A percentile compares a stretch with the other conserved stretches of the same genome.
phyloP scores from a whole-genome alignment of 2,329 filamentous ascomycete genomes.

The Cladosporium sp. region DNA sequence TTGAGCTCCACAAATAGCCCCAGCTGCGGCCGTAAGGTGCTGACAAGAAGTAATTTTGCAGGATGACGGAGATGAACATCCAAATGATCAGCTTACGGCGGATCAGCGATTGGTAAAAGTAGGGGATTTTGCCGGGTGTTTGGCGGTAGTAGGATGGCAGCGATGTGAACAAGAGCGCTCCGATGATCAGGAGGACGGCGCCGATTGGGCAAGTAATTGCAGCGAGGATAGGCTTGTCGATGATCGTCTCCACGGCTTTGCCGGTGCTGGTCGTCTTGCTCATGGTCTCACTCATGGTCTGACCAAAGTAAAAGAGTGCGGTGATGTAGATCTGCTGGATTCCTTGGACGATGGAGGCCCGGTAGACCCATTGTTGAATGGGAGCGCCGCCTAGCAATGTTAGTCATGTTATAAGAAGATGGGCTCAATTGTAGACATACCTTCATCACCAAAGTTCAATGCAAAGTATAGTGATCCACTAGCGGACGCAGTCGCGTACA shows the following conservation, averaged over 20 bases:
- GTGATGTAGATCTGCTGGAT: slow-evolving; percentile 62
- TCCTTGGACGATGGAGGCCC: slow-evolving; percentile 61
- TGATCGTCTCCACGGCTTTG: not conserved
- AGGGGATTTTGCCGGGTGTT: slow-evolving; percentile 55
- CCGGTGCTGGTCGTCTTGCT: slow-evolving; percentile 34
- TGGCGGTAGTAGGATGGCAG: slow-evolving; percentile 44
- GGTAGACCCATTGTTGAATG: slow-evolving; percentile 59
- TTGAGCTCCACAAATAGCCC: slow-evolving; percentile 56
- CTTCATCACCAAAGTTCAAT: slow-evolving; percentile 52
- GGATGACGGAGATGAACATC: slow-evolving; percentile 60
- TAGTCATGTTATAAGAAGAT: not conserved
- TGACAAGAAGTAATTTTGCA: slow-evolving; percentile 64
- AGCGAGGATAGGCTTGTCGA: slow-evolving; percentile 15
- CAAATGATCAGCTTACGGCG: slow-evolving; percentile 61
- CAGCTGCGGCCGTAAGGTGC: slow-evolving; percentile 64
- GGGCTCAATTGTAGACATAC: not conserved
- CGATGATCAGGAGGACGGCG: slow-evolving; percentile 51
- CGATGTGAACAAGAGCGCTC: slow-evolving; percentile 52
- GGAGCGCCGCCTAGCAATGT: slow-evolving; percentile 42
- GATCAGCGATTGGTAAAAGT: slow-evolving; percentile 58
- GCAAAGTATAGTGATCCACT: slow-evolving; percentile 62
- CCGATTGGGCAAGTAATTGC: slow-evolving; percentile 56
- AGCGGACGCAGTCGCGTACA: slow-evolving; percentile 59
- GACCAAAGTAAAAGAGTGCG: slow-evolving; percentile 65
- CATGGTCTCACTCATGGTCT: slow-evolving; percentile 39